Evolutionary conservation across 345 rosid species (phyloP).

Genomic region (Boechera stricta): DNA sequence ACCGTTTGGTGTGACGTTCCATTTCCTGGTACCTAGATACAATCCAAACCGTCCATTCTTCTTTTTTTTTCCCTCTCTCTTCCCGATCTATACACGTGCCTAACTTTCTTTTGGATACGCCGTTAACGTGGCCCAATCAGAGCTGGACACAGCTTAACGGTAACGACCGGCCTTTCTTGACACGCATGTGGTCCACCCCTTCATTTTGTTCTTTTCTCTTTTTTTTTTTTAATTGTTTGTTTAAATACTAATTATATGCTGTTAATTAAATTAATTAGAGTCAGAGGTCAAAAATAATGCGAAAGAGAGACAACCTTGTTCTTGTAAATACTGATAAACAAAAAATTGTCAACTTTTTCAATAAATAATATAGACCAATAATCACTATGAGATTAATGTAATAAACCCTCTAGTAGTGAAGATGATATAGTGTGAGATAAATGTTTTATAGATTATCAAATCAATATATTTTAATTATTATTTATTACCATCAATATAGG

Average conservation of each 20-base stretch:
- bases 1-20: constrained; percentile 73
- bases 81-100: constrained; percentile 51
- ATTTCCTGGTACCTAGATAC: constrained; percentile 51
- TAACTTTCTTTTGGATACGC: not conserved
- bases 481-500: too few relatives aligned
- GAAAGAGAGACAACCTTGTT: constrained; percentile 19
- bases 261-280: constrained; percentile 25
- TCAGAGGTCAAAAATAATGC: constrained; percentile 38
- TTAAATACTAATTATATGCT: constrained; percentile 19
- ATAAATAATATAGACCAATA: not conserved
- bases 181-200: constrained; percentile 82
- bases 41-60: constrained; percentile 63
- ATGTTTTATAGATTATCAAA: not conserved
- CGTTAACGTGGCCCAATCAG: constrained; percentile 64
- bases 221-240: not conserved
- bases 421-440: not conserved
- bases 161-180: constrained; percentile 53
- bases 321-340: not conserved
- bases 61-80: constrained; percentile 16
- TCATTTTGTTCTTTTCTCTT: constrained; percentile 34
- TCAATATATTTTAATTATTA: too few relatives aligned
- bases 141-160: constrained; percentile 40
- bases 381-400: constrained; percentile 1
- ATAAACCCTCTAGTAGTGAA: not conserved
- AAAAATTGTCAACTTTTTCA: constrained; percentile 14